Percentiles rank a stretch among this genome's conserved stretches.
Evolutionary conservation across 2,329 filamentous ascomycete species (phyloP).

Genomic region (Exophiala sp.): DNA sequence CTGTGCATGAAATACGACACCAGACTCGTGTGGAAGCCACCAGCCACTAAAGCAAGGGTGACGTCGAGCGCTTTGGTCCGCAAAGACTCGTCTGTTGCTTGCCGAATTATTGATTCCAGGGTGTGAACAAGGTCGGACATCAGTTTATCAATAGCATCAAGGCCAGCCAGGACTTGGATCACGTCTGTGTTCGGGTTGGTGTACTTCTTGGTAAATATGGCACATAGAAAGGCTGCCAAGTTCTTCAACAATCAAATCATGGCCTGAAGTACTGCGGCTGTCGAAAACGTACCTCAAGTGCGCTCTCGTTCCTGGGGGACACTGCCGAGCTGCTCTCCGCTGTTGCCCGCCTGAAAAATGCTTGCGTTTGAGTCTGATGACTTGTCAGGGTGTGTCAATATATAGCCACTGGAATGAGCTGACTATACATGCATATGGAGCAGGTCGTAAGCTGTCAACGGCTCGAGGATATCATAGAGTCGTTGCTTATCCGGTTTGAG

Average conservation of each 20-base stretch:
- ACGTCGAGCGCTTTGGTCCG: constrained; percentile 77
- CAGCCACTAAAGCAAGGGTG: constrained; percentile 78
- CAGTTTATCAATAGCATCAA: constrained; percentile 80
- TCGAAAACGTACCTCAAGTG: constrained; percentile 65
- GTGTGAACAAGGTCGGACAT: constrained; percentile 85
- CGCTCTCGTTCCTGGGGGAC: constrained; percentile 68
- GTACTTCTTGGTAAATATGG: constrained; percentile 82
- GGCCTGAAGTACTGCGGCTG: neutral
- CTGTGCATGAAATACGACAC: constrained; percentile 93
- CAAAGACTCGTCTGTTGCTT: constrained; percentile 66
- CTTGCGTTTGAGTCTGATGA: constrained; percentile 61
- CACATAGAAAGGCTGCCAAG: constrained; percentile 79
- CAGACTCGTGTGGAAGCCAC: constrained; percentile 92
- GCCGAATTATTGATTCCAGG: constrained; percentile 78
- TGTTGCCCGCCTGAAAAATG: constrained; percentile 74
- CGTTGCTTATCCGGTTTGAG: constrained; percentile 71
- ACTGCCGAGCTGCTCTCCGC: constrained; percentile 60
- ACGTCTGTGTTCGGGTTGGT: constrained; percentile 94
- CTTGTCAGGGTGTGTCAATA: constrained; percentile 23
- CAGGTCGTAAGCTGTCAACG: constrained; percentile 70
- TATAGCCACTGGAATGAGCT: constrained; percentile 4
- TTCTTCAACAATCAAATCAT: constrained; percentile 61
- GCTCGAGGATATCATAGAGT: constrained; percentile 65
- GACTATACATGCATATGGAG: constrained; percentile 64
- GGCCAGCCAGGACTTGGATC: constrained; percentile 81